phyloP scores from a whole-genome alignment of 495 filamentous ascomycete genomes.

The Aspergillus nidulans region DNA sequence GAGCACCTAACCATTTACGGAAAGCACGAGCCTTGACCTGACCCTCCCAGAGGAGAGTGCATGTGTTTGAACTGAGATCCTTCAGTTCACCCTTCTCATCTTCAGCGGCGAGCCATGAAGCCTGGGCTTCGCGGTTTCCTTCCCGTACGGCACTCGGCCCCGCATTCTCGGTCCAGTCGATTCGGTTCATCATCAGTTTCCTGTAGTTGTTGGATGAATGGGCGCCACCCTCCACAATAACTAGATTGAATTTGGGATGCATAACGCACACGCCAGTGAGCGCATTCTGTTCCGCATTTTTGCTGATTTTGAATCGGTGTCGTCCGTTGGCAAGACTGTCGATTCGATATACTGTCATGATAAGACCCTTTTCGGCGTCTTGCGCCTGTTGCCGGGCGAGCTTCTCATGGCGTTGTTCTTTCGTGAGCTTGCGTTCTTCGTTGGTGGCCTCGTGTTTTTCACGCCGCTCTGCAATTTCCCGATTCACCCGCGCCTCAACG shows the following conservation, averaged over 20 bases:
- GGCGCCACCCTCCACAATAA: constrained; percentile 87
- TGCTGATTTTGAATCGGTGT: constrained; percentile 87
- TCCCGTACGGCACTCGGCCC: constrained; percentile 60
- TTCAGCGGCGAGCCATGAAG: constrained; percentile 70
- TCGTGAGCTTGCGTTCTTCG: constrained; percentile 83
- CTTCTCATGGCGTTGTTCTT: constrained; percentile 86
- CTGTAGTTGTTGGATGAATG: constrained; percentile 77
- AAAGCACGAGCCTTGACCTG: constrained; percentile 74
- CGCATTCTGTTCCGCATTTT: constrained; percentile 82
- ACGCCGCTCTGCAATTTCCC: constrained; percentile 81
- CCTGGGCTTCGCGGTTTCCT: constrained; percentile 55
- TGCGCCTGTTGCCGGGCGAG: constrained; percentile 76
- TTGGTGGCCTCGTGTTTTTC: constrained; percentile 73
- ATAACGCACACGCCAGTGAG: constrained; percentile 86
- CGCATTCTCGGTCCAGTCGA: constrained; percentile 89
- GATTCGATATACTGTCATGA: constrained; percentile 81
- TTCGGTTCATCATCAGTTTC: constrained; percentile 86
- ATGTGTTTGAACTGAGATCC: constrained; percentile 75
- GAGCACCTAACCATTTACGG: constrained; percentile 72
- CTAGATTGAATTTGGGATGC: constrained; percentile 78
- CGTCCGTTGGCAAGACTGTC: constrained; percentile 81
- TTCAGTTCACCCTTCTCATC: constrained; percentile 76
- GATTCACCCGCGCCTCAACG: constrained; percentile 88
- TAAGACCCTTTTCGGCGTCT: constrained; percentile 80
- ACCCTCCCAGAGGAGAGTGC: constrained; percentile 81